A percentile compares a stretch with the other conserved stretches of the same genome.
These are phyloP conservation scores for Ogataea methylovora DNA, from an alignment of 805 yeast genomes.

Conservation along the genomic window DNA sequence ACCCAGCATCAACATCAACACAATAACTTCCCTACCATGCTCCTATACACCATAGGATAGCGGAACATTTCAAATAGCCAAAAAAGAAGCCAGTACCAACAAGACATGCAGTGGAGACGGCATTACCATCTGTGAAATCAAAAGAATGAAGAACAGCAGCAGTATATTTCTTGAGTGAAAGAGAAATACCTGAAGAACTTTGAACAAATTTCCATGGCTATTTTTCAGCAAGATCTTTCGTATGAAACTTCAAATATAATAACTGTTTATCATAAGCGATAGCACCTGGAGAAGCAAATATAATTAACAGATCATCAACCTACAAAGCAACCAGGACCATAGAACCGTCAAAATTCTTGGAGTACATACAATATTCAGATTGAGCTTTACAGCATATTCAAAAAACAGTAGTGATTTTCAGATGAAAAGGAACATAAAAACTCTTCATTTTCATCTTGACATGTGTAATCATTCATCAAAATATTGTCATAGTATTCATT, in stretches of 20 bases:
- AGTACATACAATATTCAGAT: constrained; percentile 2
- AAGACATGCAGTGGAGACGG: not conserved
- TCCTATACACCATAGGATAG: not conserved
- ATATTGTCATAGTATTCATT: too few species aligned
- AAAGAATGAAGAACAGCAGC: not conserved
- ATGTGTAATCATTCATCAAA: too few species aligned
- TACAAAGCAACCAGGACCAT: too few species aligned
- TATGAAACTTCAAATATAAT: not conserved
- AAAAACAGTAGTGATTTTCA: constrained; percentile 1
- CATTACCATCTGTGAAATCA: not conserved
- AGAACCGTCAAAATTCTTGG: constrained; percentile 1
- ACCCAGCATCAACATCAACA: constrained; percentile 2
- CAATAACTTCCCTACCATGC: constrained; percentile 3
- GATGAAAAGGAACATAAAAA: too few species aligned
- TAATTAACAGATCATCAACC: too few species aligned
- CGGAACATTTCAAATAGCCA: not conserved
- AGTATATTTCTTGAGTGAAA: not conserved
- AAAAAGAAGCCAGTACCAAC: not conserved
- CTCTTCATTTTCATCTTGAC: too few species aligned
- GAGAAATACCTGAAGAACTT: not conserved
- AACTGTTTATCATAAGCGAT: too few species aligned
- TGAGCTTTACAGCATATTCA: constrained; percentile 1
- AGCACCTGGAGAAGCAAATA: too few species aligned
- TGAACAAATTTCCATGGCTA: not conserved
- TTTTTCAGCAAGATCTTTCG: not conserved